Evolutionary conservation across 108 stramenopile genomes (phyloP).

Genomic region (Fragilaria crotonensis): DNA sequence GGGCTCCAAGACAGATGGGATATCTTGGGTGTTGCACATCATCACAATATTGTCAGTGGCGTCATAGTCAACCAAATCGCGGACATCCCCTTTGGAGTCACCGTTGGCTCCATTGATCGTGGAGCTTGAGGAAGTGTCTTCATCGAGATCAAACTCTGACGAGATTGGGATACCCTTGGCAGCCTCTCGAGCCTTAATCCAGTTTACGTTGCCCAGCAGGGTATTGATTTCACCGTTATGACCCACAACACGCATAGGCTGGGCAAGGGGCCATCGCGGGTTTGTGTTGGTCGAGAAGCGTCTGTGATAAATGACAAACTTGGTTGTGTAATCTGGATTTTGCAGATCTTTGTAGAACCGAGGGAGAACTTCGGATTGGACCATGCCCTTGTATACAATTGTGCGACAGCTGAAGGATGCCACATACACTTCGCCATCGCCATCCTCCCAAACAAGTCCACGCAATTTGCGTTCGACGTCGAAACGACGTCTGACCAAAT

Average conservation of each 20-base stretch:
- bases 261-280: constrained; percentile 90
- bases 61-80: constrained; percentile 71
- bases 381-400: constrained; percentile 94
- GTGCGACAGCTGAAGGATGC: constrained; percentile 81
- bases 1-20: constrained; percentile 72
- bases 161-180: constrained; percentile 41
- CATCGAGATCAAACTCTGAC: not conserved
- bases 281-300: constrained; percentile 94
- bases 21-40: constrained; percentile 83
- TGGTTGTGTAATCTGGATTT: constrained; percentile 75
- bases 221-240: constrained; percentile 98
- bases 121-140: too few relatives aligned
- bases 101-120: constrained; percentile 3
- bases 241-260: constrained; percentile 91
- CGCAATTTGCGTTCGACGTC: constrained; percentile 52
- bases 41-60: constrained; percentile 76
- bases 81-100: constrained; percentile 18
- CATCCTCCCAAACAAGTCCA: constrained; percentile 61
- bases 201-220: constrained; percentile 91
- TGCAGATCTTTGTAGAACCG: constrained; percentile 85
- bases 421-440: constrained; percentile 73
- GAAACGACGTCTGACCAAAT: constrained; percentile 81
- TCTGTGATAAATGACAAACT: constrained; percentile 89
- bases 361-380: constrained; percentile 72
- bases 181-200: constrained; percentile 91